phyloP scores from a whole-genome alignment of 352 stramenopile species.

The Phytopythium vexans region DNA sequence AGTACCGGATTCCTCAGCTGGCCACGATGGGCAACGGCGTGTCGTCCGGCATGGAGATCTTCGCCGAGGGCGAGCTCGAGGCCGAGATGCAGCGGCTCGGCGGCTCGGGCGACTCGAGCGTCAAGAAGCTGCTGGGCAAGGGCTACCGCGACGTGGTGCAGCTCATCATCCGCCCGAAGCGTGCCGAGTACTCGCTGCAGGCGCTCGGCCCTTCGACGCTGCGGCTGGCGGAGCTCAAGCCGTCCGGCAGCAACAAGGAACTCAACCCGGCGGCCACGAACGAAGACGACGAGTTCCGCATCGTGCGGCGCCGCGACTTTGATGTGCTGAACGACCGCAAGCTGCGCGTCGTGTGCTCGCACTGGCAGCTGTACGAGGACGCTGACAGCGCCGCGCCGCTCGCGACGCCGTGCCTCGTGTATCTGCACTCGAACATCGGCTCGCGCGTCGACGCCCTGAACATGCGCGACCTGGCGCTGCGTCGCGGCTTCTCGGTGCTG shows the following conservation, averaged over 20 bases:
- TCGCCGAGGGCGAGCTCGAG: slow-evolving; percentile 76
- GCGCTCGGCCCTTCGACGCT: slow-evolving; percentile 55
- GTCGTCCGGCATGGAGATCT: slow-evolving; percentile 79
- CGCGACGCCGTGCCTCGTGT: slow-evolving; percentile 59
- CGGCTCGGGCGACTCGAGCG: slow-evolving; percentile 59
- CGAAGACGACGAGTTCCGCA: slow-evolving; percentile 3
- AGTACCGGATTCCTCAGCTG: neutral
- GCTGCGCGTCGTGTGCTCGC: slow-evolving; percentile 61
- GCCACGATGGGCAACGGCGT: slow-evolving; percentile 65
- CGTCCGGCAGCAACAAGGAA: slow-evolving; percentile 8
- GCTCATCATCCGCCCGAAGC: slow-evolving; percentile 69
- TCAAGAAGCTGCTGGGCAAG: slow-evolving; percentile 72
- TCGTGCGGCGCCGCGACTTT: slow-evolving; percentile 49
- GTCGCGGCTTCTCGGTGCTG: slow-evolving; percentile 72
- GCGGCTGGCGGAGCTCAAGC: slow-evolving; percentile 21
- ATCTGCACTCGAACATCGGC: slow-evolving; percentile 83
- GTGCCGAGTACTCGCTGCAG: slow-evolving; percentile 44
- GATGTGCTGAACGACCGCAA: slow-evolving; percentile 69
- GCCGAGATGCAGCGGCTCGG: slow-evolving; percentile 61
- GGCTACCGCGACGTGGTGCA: slow-evolving; percentile 77
- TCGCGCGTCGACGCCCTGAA: slow-evolving; percentile 65
- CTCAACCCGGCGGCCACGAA: slow-evolving; percentile 10
- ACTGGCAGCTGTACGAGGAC: slow-evolving; percentile 63
- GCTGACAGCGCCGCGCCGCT: slow-evolving; percentile 10
- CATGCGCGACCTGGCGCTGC: slow-evolving; percentile 57